Conservation (phyloP, 495 filamentous ascomycete species). For the Hypoxylon lenormandii region DNA sequence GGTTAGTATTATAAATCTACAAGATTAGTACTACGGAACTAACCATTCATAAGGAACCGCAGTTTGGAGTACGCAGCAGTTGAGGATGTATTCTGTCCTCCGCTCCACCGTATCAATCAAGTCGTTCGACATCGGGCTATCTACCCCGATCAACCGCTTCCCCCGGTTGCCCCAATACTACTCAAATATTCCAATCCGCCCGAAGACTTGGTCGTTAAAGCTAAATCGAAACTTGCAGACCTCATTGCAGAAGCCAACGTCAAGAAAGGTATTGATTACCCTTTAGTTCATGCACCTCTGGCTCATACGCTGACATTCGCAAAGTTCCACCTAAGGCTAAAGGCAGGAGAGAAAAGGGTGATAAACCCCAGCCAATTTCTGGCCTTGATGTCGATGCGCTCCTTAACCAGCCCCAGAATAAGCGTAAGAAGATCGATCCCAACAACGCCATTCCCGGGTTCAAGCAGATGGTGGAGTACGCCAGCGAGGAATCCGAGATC, state of each 20-base stretch:
- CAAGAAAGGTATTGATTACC: slow-evolving; percentile 75
- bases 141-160: slow-evolving; percentile 75
- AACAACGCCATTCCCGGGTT: slow-evolving; percentile 92
- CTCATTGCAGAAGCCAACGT: slow-evolving; percentile 79
- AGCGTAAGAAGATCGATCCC: slow-evolving; percentile 71
- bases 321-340: slow-evolving; percentile 88
- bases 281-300: not conserved
- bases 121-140: slow-evolving; percentile 84
- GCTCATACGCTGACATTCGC: slow-evolving; percentile 43
- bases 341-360: slow-evolving; percentile 74
- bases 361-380: slow-evolving; percentile 84
- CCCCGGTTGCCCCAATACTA: slow-evolving; percentile 73
- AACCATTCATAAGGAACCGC: slow-evolving; percentile 64
- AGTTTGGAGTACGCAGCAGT: slow-evolving; percentile 77
- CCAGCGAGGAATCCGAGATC: slow-evolving; percentile 71
- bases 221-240: slow-evolving; percentile 67
- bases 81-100: slow-evolving; percentile 89
- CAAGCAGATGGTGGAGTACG: slow-evolving; percentile 77
- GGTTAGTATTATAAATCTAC: slow-evolving; percentile 59
- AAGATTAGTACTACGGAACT: slow-evolving; percentile 38
- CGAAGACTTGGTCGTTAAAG: slow-evolving; percentile 68
- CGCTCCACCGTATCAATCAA: slow-evolving; percentile 88
- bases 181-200: slow-evolving; percentile 81
- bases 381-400: slow-evolving; percentile 87
- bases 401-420: slow-evolving; percentile 65